phyloP scores from a whole-genome alignment of 1,284 basidiomycete genomes.

The Moniliophthora roreri region DNA sequence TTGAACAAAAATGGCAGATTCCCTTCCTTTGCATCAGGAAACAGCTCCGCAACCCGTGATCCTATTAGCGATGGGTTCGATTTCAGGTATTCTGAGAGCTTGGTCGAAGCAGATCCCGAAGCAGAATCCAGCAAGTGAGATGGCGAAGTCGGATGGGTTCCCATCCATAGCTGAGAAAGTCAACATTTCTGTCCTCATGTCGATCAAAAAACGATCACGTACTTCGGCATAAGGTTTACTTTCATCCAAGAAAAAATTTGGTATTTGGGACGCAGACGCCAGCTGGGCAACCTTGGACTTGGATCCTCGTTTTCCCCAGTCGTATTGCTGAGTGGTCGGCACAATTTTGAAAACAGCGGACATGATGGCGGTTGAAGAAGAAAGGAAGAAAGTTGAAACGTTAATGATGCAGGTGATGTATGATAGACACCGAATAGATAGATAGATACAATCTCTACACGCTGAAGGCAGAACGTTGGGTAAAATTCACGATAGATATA shows the following conservation, averaged over 20 bases:
- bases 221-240: slow-evolving; percentile 58
- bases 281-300: slow-evolving; percentile 63
- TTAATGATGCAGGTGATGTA: too few species aligned
- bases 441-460: too few species aligned
- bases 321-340: slow-evolving; percentile 71
- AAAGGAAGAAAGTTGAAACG: background rate
- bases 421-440: too few species aligned
- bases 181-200: slow-evolving; percentile 3
- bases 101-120: slow-evolving; percentile 29
- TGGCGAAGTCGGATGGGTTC: slow-evolving; percentile 90
- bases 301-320: slow-evolving; percentile 70
- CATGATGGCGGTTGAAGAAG: background rate
- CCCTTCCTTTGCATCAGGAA: slow-evolving; percentile 63
- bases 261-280: slow-evolving; percentile 30
- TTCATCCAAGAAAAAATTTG: slow-evolving; percentile 45
- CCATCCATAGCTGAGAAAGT: slow-evolving; percentile 89
- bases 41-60: slow-evolving; percentile 49
- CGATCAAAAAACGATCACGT: slow-evolving; percentile 14
- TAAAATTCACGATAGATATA: too few species aligned
- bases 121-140: slow-evolving; percentile 54
- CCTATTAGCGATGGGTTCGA: slow-evolving; percentile 73
- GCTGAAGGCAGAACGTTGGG: too few species aligned
- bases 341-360: slow-evolving; percentile 63
- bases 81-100: slow-evolving; percentile 64
- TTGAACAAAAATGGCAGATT: slow-evolving; percentile 94